A percentile compares a stretch with the other conserved stretches of the same genome.
phyloP scores from a whole-genome alignment of 2,329 filamentous ascomycete species.

The Coniochaeta ligniaria region DNA sequence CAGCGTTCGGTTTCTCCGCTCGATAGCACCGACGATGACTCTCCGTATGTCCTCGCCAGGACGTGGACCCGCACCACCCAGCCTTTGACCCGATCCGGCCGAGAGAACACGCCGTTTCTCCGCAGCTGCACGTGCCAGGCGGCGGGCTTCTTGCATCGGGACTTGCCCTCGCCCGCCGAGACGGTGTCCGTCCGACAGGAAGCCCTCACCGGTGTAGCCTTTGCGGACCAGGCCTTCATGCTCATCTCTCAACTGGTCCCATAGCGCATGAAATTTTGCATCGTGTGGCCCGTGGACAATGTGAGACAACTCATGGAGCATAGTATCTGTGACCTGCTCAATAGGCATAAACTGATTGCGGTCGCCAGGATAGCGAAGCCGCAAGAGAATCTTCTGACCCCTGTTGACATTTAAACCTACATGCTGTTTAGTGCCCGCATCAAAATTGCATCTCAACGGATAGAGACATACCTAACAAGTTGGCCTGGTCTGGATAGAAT shows the following conservation, averaged over 20 bases:
- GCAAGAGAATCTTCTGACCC: slow-evolving; percentile 73
- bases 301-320: slow-evolving; percentile 92
- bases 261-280: slow-evolving; percentile 72
- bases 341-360: slow-evolving; percentile 69
- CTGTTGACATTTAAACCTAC: slow-evolving; percentile 70
- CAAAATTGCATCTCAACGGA: too few species aligned
- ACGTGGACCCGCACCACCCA: slow-evolving; percentile 54
- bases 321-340: slow-evolving; percentile 78
- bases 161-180: slow-evolving; percentile 59
- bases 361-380: slow-evolving; percentile 71
- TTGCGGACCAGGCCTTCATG: slow-evolving; percentile 68
- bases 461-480: slow-evolving; percentile 56
- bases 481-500: slow-evolving; percentile 70
- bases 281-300: slow-evolving; percentile 81
- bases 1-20: slow-evolving; percentile 58
- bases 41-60: slow-evolving; percentile 62
- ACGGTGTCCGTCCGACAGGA: slow-evolving; percentile 66
- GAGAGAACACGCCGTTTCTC: slow-evolving; percentile 57
- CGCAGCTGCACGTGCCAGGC: slow-evolving; percentile 65
- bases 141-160: slow-evolving; percentile 65
- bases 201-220: slow-evolving; percentile 87
- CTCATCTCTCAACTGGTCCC: slow-evolving; percentile 85
- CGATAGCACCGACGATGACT: slow-evolving; percentile 65
- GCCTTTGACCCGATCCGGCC: slow-evolving; percentile 59
- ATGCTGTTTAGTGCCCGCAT: not conserved